A percentile compares a stretch with the other conserved stretches of the same genome.
phyloP scores from a whole-genome alignment of 1,284 basidiomycete species.

The Rhodofomes roseus region DNA sequence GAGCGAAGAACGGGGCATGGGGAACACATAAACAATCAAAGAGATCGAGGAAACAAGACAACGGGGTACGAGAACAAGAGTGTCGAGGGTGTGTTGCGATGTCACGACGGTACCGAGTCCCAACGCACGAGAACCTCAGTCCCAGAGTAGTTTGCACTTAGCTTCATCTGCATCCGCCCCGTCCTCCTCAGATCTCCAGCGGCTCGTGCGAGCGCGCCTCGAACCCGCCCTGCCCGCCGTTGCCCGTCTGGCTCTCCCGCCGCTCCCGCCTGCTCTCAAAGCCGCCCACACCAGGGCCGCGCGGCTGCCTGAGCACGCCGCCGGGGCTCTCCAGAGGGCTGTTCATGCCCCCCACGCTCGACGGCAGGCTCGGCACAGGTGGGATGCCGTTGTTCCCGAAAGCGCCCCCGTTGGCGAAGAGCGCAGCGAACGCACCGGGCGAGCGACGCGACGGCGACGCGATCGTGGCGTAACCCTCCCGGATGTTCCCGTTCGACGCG shows the following conservation, averaged over 20 bases:
- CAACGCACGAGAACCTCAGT: conserved; percentile 4
- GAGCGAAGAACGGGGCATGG: conserved; percentile 7
- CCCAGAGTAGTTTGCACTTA: conserved; percentile 6
- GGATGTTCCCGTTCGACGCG: conserved; percentile 87
- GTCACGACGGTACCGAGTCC: conserved; percentile 13
- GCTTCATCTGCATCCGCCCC: too few species aligned
- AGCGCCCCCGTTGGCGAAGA: conserved; percentile 54
- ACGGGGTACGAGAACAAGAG: conserved; percentile 13
- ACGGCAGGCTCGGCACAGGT: conserved; percentile 73
- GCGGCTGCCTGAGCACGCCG: conserved; percentile 75
- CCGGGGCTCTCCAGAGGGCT: conserved; percentile 38
- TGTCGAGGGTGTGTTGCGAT: conserved; percentile 21
- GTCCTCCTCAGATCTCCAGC: conserved; percentile 62
- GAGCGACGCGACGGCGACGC: conserved; percentile 75
- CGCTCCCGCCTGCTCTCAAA: conserved; percentile 68
- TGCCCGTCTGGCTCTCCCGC: conserved; percentile 51
- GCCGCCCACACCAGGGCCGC: conserved; percentile 70
- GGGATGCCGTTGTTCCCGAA: conserved; percentile 52
- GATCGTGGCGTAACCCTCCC: conserved; percentile 87
- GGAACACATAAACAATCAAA: conserved; percentile 5
- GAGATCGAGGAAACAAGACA: conserved; percentile 10
- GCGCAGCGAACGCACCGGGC: conserved; percentile 62
- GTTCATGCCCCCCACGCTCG: conserved; percentile 44
- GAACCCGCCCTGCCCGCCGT: conserved; percentile 40
- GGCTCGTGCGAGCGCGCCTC: conserved; percentile 82